Percentiles rank a stretch among this genome's conserved stretches.
Evolutionary conservation across 495 filamentous ascomycete species (phyloP).

Genomic region (Hypoxylon lienhwacheense): DNA sequence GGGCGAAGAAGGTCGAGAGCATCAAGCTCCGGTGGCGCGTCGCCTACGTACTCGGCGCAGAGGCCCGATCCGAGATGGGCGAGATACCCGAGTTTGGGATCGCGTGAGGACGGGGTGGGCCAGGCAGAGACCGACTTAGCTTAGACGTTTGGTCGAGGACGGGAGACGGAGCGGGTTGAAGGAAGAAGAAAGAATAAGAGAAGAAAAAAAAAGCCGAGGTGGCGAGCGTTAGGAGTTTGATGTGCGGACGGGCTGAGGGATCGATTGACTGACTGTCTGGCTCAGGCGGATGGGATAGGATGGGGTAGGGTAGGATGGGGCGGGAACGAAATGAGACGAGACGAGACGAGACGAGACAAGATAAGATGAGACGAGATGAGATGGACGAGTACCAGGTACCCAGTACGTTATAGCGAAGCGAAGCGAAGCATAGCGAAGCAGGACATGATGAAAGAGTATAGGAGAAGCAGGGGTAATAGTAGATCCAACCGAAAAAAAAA

Average conservation of each 20-base stretch:
- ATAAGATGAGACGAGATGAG: too few species aligned
- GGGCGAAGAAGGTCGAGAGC: constrained; percentile 66
- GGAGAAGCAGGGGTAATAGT: constrained; percentile 1
- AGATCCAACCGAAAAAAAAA: constrained; percentile 1
- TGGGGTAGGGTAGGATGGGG: too few species aligned
- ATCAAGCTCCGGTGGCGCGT: constrained; percentile 90
- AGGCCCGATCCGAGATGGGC: constrained; percentile 73
- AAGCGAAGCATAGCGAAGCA: too few species aligned
- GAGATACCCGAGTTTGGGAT: constrained; percentile 85
- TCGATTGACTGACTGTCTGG: too few species aligned
- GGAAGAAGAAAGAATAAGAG: neutral
- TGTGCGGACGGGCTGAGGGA: neutral
- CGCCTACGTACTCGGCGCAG: constrained; percentile 69
- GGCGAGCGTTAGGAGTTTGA: neutral
- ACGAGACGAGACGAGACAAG: too few species aligned
- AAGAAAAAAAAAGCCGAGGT: neutral
- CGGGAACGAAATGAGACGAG: too few species aligned
- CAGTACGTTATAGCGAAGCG: too few species aligned
- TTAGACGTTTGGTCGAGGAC: neutral
- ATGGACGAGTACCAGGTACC: too few species aligned
- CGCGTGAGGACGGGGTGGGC: constrained; percentile 39
- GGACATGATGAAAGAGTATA: neutral
- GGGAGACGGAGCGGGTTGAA: neutral
- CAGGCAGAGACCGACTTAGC: neutral
- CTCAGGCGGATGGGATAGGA: neutral